Percentiles rank a stretch among this genome's conserved stretches.
These are phyloP conservation scores for Blastocystis hominis DNA, from an alignment of 352 stramenopile genomes.

Conservation along the genomic window DNA sequence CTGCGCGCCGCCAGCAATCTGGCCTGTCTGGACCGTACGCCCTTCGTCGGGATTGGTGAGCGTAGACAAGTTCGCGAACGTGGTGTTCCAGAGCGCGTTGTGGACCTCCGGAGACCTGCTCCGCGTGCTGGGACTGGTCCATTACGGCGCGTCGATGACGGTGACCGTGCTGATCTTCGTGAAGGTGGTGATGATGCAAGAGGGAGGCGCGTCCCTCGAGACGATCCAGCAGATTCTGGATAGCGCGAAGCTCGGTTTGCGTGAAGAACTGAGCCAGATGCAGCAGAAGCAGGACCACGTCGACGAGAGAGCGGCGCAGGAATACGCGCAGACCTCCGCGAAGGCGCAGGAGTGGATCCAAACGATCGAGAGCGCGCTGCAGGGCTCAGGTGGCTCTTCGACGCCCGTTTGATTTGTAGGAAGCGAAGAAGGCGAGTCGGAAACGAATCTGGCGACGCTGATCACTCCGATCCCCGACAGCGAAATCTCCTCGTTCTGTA, in stretches of 20 bases:
- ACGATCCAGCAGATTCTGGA: not conserved
- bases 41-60: not conserved
- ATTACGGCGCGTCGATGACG: not conserved
- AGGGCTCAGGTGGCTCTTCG: not conserved
- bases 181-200: not conserved
- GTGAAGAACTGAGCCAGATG: not conserved
- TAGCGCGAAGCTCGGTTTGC: not conserved
- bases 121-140: not conserved
- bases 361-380: not conserved
- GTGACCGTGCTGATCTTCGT: not conserved
- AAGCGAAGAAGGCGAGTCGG: not conserved
- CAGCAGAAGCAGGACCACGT: not conserved
- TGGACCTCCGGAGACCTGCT: not conserved
- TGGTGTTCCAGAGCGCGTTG: not conserved
- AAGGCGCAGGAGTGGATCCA: not conserved
- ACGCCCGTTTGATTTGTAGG: not conserved
- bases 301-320: not conserved
- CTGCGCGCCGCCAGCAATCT: not conserved
- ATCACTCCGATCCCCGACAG: not conserved
- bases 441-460: not conserved
- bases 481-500: not conserved
- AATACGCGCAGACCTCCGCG: not conserved
- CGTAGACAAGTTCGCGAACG: slow-evolving; percentile 13
- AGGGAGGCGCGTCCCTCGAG: not conserved
- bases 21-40: not conserved